Conservation (phyloP, 2,329 filamentous ascomycete genomes). For the Alternaria viburni region DNA sequence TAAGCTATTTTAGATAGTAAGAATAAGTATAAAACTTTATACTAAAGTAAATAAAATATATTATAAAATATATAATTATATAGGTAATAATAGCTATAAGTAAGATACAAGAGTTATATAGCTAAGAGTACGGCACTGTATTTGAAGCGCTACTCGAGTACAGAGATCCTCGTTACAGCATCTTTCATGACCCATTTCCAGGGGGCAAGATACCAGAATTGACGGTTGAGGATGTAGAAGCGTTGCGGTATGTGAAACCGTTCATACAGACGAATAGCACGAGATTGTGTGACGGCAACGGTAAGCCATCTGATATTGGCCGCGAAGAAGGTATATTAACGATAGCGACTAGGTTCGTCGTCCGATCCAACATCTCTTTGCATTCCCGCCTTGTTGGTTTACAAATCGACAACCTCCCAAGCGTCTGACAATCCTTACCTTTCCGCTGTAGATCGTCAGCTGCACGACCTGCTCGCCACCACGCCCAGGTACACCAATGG, state of each 20-base stretch:
- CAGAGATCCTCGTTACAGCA: conserved; percentile 42
- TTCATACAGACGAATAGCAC: conserved; percentile 37
- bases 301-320: too few relatives aligned
- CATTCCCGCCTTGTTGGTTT: conserved; percentile 54
- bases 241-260: conserved; percentile 45
- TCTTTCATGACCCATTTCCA: conserved; percentile 49
- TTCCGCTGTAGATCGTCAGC: conserved; percentile 46
- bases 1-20: too few relatives aligned
- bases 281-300: conserved; percentile 45
- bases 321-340: too few relatives aligned
- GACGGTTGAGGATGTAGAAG: conserved; percentile 30
- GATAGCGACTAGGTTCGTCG: conserved; percentile 41
- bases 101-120: too few relatives aligned
- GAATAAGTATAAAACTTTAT: too few relatives aligned
- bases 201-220: conserved; percentile 31
- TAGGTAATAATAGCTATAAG: too few relatives aligned
- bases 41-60: too few relatives aligned
- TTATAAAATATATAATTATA: too few relatives aligned
- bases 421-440: conserved; percentile 25
- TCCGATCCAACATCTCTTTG: conserved; percentile 56
- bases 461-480: conserved; percentile 47
- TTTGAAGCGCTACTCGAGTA: conserved; percentile 52
- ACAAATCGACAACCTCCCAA: conserved; percentile 41
- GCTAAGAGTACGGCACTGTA: conserved; percentile 53
- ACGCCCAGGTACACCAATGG: conserved; percentile 54